phyloP scores from a whole-genome alignment of 257 asterid species.

The Fraxinus excelsior region DNA sequence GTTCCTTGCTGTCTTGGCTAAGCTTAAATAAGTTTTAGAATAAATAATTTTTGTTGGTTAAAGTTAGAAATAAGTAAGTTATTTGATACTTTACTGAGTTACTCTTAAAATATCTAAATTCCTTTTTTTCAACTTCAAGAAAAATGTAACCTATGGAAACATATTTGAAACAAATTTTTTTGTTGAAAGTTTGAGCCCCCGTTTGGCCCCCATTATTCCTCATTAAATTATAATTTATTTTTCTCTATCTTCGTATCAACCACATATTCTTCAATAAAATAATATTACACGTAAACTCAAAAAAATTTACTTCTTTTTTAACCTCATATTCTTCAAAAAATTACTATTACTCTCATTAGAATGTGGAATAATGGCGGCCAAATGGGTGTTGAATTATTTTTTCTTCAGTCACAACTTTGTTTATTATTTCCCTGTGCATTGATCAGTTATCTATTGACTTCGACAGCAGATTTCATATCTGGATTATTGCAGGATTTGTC shows the following conservation, averaged over 20 bases:
- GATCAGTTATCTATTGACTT: slow-evolving; percentile 4
- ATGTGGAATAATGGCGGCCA: too few relatives aligned
- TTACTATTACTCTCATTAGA: too few relatives aligned
- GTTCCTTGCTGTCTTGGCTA: slow-evolving; percentile 1
- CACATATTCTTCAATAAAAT: too few relatives aligned
- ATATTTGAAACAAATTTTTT: not conserved
- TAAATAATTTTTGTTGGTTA: not conserved
- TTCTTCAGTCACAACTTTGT: slow-evolving; percentile 10
- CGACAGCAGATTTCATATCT: slow-evolving; percentile 10
- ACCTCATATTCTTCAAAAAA: too few relatives aligned
- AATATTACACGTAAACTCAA: too few relatives aligned
- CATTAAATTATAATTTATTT: too few relatives aligned
- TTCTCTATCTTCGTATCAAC: too few relatives aligned
- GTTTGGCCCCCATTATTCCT: too few relatives aligned
- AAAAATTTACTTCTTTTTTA: too few relatives aligned
- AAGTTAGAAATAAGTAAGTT: not conserved
- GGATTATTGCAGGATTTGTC: slow-evolving; percentile 30
- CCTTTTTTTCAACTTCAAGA: not conserved
- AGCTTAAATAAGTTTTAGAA: not conserved
- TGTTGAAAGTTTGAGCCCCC: not conserved
- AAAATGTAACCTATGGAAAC: not conserved
- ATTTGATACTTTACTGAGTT: not conserved
- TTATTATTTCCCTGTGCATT: slow-evolving; percentile 22
- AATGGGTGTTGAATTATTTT: not conserved
- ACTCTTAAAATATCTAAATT: not conserved